A percentile compares a stretch with the other conserved stretches of the same genome.
phyloP scores from a whole-genome alignment of 2,329 filamentous ascomycete genomes.

The Fusarium pseudonygamai region DNA sequence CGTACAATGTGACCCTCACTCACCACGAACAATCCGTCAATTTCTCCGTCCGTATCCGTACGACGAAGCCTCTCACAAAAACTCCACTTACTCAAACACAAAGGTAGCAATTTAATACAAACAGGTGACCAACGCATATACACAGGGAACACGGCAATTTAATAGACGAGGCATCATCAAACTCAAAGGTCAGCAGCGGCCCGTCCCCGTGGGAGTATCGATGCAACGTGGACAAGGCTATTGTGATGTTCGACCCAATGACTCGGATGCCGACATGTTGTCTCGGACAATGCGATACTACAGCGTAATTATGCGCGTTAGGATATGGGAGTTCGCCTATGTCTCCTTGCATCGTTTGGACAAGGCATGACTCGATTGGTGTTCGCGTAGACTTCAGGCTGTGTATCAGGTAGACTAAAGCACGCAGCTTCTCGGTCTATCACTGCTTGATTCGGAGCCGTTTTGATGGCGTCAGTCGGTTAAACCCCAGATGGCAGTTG shows the following conservation, averaged over 20 bases:
- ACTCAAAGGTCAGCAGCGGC: conserved; percentile 16
- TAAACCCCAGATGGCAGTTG: neutral
- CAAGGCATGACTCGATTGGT: neutral
- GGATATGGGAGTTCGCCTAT: neutral
- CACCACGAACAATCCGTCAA: neutral
- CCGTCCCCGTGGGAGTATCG: conserved; percentile 4
- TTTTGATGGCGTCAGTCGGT: conserved; percentile 4
- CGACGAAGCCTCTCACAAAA: neutral
- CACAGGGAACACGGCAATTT: conserved; percentile 13
- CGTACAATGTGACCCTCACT: neutral
- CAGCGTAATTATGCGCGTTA: neutral
- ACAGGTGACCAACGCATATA: neutral
- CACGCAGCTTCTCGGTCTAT: neutral
- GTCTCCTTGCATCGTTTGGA: neutral
- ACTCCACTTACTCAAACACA: neutral
- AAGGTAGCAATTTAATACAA: neutral
- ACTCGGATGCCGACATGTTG: conserved; percentile 10
- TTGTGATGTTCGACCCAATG: neutral
- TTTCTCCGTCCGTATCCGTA: neutral
- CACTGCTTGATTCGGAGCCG: neutral
- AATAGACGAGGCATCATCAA: neutral
- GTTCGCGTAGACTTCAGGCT: neutral
- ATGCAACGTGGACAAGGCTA: neutral
- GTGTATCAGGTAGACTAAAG: neutral
- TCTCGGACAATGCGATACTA: neutral